Base-by-base conservation (phyloP, 306 rosid species). In the Casuarina glauca region DNA sequence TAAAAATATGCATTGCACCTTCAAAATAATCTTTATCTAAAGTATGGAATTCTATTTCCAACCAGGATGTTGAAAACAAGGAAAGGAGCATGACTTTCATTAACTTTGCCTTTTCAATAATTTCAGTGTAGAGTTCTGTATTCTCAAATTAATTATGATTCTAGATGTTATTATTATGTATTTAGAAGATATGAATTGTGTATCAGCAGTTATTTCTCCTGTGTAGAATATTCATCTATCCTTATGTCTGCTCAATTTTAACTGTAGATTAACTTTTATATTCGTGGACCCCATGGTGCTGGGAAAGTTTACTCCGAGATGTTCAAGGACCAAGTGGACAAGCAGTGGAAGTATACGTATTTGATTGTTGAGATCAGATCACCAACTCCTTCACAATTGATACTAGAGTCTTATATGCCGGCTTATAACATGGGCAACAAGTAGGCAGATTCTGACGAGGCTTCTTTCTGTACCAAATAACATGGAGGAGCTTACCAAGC, bases 321-420 rank as follows among this genome's bases (percentile, higher is more conserved):
- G 98, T 96, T 93, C 91, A 96, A 85, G 82, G 93, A 86, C 72
- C 72, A 79, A 76, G 77, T 1, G 39, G 98, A 93, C 85, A 89
- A 81, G 72, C 88, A 86, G 74, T 96, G 97, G 98, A 90, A 91
- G 80, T 96, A 72, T 82, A 93, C 94, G 45, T 91, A 90, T 81
- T 88, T 96, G 84, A 86, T 91, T 75, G 97, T 96, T 54, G 94
- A 96, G 87, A 89, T 91, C 79, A 88, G 70, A 84, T 85, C 94
- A 36, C 98, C 99, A 39, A 75, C 96, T 58, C 87, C 89, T 1
- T 81, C 94, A 75, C 98, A 91, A 74, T 63, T 96, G 89, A 86
- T 96, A 60, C 78, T 96, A 80, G 99, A 96, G 84, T 96, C 99
- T 9, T 96, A 91, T 78, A 82, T 96, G 74, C 99, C 99, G 20